A percentile compares a stretch with the other conserved stretches of the same genome.
Conservation (phyloP, 306 rosid species). For the Malus sieversii region DNA sequence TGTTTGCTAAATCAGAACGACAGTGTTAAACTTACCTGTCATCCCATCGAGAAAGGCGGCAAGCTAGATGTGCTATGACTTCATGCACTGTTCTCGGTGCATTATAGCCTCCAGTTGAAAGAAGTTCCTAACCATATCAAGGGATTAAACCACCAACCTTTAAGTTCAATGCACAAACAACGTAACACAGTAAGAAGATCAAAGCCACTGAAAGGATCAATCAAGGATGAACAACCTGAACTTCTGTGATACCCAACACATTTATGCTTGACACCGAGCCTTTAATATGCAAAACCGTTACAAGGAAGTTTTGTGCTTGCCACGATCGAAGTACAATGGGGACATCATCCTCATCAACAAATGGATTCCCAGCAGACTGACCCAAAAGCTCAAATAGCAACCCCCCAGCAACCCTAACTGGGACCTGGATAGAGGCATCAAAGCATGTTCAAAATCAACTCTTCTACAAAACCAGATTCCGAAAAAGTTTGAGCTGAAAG, state of each 20-base stretch:
- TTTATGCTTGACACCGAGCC: slow-evolving; percentile 51
- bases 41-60: slow-evolving; percentile 94
- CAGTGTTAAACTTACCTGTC: slow-evolving; percentile 55
- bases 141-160: background rate
- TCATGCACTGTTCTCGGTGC: slow-evolving; percentile 85
- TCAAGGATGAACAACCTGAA: slow-evolving; percentile 60
- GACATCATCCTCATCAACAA: slow-evolving; percentile 75
- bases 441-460: background rate
- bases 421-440: slow-evolving; percentile 46
- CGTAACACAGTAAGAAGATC: slow-evolving; percentile 1
- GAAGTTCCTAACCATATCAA: slow-evolving; percentile 62
- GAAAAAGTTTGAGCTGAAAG: background rate
- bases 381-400: slow-evolving; percentile 91
- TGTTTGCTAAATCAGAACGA: background rate
- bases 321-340: slow-evolving; percentile 90
- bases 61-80: slow-evolving; percentile 70
- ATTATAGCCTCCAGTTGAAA: slow-evolving; percentile 69
- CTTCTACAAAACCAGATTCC: background rate
- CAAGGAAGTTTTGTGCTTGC: slow-evolving; percentile 86
- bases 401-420: slow-evolving; percentile 96
- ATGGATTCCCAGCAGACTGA: slow-evolving; percentile 87
- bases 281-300: slow-evolving; percentile 77
- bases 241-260: slow-evolving; percentile 82
- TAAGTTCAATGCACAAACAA: slow-evolving; percentile 1
- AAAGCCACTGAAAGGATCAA: slow-evolving; percentile 11